phyloP scores from a whole-genome alignment of 129 eudicot genomes.

The Flaveria linearis region DNA sequence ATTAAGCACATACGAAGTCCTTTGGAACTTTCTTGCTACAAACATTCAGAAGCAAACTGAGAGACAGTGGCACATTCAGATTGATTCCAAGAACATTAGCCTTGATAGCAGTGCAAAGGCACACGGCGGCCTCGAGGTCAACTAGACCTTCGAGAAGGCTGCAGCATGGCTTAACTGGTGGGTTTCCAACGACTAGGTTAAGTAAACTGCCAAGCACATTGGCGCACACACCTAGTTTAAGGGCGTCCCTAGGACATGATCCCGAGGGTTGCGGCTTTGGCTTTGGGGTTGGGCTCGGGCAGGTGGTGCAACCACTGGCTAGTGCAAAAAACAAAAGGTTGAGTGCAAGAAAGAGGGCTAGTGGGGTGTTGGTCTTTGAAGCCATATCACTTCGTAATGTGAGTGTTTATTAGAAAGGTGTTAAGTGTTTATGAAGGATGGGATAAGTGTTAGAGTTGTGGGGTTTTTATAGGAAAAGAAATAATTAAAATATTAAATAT shows the following conservation, averaged over 20 bases:
- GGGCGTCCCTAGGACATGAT: constrained; percentile 53
- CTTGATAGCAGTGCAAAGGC: constrained; percentile 73
- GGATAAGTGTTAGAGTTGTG: constrained; percentile 1
- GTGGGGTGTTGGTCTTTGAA: no score
- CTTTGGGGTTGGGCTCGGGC: constrained; percentile 38
- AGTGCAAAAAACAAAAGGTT: constrained; percentile 58
- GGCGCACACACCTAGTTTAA: constrained; percentile 69
- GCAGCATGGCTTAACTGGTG: constrained; percentile 60
- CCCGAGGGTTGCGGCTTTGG: constrained; percentile 37
- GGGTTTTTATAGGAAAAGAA: constrained; percentile 36
- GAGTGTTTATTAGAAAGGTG: neutral
- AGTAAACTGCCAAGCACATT: constrained; percentile 49
- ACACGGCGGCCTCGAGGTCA: constrained; percentile 68
- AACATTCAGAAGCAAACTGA: constrained; percentile 61
- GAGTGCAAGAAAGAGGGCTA: constrained; percentile 26
- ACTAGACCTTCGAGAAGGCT: constrained; percentile 52
- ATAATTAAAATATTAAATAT: neutral
- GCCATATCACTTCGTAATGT: no score
- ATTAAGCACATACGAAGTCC: constrained; percentile 53
- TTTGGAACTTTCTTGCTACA: constrained; percentile 58
- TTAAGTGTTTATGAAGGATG: constrained; percentile 16
- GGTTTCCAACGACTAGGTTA: constrained; percentile 39
- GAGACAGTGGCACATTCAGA: constrained; percentile 59
- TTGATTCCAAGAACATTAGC: constrained; percentile 65
- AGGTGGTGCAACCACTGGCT: constrained; percentile 43